These are phyloP conservation scores for Leccinum griseonigrum DNA, from an alignment of 1,284 basidiomycete genomes.

Conservation along the genomic window DNA sequence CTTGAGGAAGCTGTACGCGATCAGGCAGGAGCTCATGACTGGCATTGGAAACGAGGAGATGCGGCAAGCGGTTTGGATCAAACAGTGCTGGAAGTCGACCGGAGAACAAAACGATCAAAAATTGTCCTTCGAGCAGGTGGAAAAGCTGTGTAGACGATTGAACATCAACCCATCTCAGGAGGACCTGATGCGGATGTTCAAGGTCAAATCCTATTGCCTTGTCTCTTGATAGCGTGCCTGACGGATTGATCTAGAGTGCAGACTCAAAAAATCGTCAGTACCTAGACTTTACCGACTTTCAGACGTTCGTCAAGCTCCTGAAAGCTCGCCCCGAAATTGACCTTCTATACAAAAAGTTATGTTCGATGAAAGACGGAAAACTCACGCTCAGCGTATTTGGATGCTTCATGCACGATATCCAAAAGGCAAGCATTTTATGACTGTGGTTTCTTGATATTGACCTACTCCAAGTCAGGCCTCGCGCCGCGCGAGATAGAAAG, in stretches of 20 bases:
- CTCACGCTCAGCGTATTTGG: constrained; percentile 61
- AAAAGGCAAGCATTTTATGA: constrained; percentile 49
- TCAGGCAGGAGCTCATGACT: constrained; percentile 67
- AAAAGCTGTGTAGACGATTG: constrained; percentile 72
- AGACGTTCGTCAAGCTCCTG: constrained; percentile 80
- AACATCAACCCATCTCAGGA: constrained; percentile 67
- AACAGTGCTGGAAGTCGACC: constrained; percentile 78
- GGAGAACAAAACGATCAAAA: constrained; percentile 63
- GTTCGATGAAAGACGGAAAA: constrained; percentile 35
- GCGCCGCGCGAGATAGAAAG: constrained; percentile 44
- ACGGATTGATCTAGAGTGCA: constrained; percentile 50
- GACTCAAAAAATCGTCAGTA: constrained; percentile 64
- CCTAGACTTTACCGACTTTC: constrained; percentile 85
- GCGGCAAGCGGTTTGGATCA: constrained; percentile 76
- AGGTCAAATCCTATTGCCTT: constrained; percentile 17
- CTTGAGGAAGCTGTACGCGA: constrained; percentile 54
- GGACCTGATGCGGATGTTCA: constrained; percentile 66
- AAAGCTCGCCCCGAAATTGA: constrained; percentile 85
- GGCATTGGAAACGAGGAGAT: constrained; percentile 63
- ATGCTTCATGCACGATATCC: constrained; percentile 63
- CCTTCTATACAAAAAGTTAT: constrained; percentile 57
- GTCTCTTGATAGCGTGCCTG: neutral
- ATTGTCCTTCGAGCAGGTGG: constrained; percentile 72
- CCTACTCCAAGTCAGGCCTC: constrained; percentile 44
- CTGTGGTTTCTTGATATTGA: constrained; percentile 8